A percentile compares a stretch with the other conserved stretches of the same genome.
These are phyloP conservation scores for Prunus fruticosa DNA, from an alignment of 306 rosid genomes.

Conservation along the genomic window DNA sequence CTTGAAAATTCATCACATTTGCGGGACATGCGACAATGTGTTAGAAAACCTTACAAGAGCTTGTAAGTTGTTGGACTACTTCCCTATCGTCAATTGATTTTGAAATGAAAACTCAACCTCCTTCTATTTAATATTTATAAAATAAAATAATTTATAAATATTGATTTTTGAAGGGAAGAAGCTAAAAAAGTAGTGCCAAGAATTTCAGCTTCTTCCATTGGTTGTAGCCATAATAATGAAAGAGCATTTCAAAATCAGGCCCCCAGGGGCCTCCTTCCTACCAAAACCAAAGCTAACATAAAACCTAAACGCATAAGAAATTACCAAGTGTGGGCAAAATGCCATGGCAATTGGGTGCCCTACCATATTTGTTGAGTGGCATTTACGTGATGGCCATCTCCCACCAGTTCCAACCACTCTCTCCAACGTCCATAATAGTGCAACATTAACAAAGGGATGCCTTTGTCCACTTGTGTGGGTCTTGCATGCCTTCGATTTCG, in stretches of 20 bases:
- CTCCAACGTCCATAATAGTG: constrained; percentile 14
- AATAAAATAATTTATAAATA: too few species aligned
- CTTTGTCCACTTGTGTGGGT: constrained; percentile 8
- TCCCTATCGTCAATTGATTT: too few species aligned
- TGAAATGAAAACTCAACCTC: too few species aligned
- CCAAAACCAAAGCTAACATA: background rate
- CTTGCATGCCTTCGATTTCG: background rate
- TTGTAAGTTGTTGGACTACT: too few species aligned
- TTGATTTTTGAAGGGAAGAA: too few species aligned
- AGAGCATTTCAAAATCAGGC: background rate
- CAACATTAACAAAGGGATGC: background rate
- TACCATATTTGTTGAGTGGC: constrained; percentile 37
- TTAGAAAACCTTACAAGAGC: too few species aligned
- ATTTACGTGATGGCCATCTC: constrained; percentile 38
- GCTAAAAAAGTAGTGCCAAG: too few species aligned
- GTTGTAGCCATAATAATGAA: background rate
- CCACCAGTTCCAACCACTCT: constrained; percentile 48
- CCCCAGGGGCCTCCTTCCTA: background rate
- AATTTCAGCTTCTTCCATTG: too few species aligned
- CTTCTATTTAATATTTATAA: too few species aligned
- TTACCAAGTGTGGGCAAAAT: constrained; percentile 12
- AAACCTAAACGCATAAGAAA: background rate
- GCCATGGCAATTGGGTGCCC: constrained; percentile 12
- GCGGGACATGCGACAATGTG: too few species aligned
- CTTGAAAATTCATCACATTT: too few species aligned